A percentile compares a stretch with the other conserved stretches of the same genome.
Evolutionary conservation across 371 early-diverging fungal species (phyloP).

Genomic region (Apophysomyces sp.): DNA sequence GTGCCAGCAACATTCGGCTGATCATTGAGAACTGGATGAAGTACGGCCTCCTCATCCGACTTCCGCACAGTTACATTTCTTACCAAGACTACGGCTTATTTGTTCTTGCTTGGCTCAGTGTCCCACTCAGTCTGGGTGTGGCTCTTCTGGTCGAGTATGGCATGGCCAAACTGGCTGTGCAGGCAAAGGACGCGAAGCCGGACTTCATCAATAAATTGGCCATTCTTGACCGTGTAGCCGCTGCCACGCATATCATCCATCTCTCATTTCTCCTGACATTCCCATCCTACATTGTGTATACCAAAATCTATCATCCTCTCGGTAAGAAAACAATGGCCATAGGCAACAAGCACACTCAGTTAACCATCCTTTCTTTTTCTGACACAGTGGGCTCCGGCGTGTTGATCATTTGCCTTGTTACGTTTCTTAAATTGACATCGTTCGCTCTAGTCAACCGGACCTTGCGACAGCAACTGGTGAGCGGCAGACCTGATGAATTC

Average conservation of each 20-base stretch:
- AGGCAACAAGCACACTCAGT: not conserved
- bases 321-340: constrained; percentile 18
- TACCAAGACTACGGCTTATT: constrained; percentile 56
- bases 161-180: constrained; percentile 32
- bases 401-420: constrained; percentile 60
- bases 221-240: constrained; percentile 30
- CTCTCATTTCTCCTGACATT: constrained; percentile 55
- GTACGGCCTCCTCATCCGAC: constrained; percentile 79
- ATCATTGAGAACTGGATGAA: constrained; percentile 88
- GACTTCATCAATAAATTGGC: constrained; percentile 35
- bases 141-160: constrained; percentile 60
- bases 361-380: not conserved
- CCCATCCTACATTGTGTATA: constrained; percentile 72
- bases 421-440: constrained; percentile 81
- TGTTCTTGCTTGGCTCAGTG: constrained; percentile 47
- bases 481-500: constrained; percentile 33
- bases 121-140: constrained; percentile 52
- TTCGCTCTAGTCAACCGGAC: constrained; percentile 72
- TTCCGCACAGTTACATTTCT: constrained; percentile 60
- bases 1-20: constrained; percentile 80
- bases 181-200: constrained; percentile 33
- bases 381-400: constrained; percentile 57
- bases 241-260: constrained; percentile 53
- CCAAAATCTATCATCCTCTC: constrained; percentile 71
- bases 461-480: constrained; percentile 50